Evolutionary conservation across 345 rosid species (phyloP), one percentile per base, ranked within the genome.

Genomic region (Aurinia saxatilis): DNA sequence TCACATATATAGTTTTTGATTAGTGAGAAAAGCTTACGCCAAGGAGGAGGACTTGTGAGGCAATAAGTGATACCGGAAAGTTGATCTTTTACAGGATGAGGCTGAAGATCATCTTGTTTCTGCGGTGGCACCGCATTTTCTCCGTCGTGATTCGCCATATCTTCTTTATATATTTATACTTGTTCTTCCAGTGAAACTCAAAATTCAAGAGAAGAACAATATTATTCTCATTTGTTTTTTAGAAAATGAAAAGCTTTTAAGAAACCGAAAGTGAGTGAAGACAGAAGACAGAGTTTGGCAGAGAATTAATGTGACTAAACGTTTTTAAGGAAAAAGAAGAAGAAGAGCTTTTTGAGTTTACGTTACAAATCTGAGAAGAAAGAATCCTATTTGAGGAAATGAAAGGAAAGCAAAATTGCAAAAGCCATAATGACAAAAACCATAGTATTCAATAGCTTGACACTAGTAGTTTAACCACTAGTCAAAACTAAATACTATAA

Each of bases 31-130:
- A 66, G 68, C 95, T 88, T 74, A 91, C 98, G 96, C 98, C 98
- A 91, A 57, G 98, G 96, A 73, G 98, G 98, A 57, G 96, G 95
- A 60, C 95, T 91, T 25, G 95, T 75, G 58, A 88, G 85, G 82
- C 98, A 91, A 64, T 80, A 91, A 48, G 96, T 74, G 61, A 91
- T 70, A 44, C 61, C 76, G 42, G 88, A 85, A 47, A 91, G 88
- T 84, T 91, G 98, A 73, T 91, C 98, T 71, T 71, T 88, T 4
- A 41, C 84, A 16, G 98, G 95, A 75, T 88, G 98, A 23, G 98
- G 98, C 80, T 77, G 96, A 52, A 86, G 62, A 77, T 88, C 96
- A 23, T 88, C 91, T 65, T 81, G 95, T 68, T 85, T 91, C 11
- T 87, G 96, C 60, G 75, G 82, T 25, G 93, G 85, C 54, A 84